phyloP scores from a whole-genome alignment of 2,329 filamentous ascomycete genomes.

The Plenodomus tracheiphilus region DNA sequence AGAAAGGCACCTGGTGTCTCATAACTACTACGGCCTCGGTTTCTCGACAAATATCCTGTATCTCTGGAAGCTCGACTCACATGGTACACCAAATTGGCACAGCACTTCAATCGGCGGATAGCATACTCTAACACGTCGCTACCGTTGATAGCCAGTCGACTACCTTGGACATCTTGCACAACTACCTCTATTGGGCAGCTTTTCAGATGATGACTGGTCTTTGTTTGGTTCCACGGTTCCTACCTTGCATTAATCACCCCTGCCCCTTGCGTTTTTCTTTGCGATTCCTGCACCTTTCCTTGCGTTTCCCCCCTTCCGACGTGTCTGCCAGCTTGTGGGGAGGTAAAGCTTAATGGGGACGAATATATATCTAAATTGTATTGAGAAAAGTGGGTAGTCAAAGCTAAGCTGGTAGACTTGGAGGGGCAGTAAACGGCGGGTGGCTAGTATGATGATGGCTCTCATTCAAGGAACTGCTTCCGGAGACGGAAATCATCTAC shows the following conservation, averaged over 20 bases:
- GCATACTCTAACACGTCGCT: constrained; percentile 20
- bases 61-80: constrained; percentile 36
- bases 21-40: constrained; percentile 28
- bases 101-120: constrained; percentile 23
- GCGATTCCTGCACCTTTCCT: constrained; percentile 31
- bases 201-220: constrained; percentile 34
- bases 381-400: constrained; percentile 13
- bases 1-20: constrained; percentile 33
- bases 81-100: constrained; percentile 30
- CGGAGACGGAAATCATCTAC: constrained; percentile 25
- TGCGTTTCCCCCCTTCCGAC: constrained; percentile 41
- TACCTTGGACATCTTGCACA: constrained; percentile 29
- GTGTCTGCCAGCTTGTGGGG: constrained; percentile 49
- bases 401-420: constrained; percentile 24
- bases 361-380: constrained; percentile 44
- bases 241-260: constrained; percentile 39
- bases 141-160: constrained; percentile 17
- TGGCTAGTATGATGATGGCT: constrained; percentile 20
- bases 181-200: constrained; percentile 27
- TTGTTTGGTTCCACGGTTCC: constrained; percentile 33
- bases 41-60: constrained; percentile 31
- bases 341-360: constrained; percentile 44
- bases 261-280: constrained; percentile 31
- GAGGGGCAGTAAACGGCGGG: constrained; percentile 21
- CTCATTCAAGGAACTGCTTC: constrained; percentile 31